Percentiles rank a stretch among this genome's conserved stretches.
These are phyloP conservation scores for Pestalotiopsis sp. DNA, from an alignment of 2,329 filamentous ascomycete genomes.

Conservation along the genomic window DNA sequence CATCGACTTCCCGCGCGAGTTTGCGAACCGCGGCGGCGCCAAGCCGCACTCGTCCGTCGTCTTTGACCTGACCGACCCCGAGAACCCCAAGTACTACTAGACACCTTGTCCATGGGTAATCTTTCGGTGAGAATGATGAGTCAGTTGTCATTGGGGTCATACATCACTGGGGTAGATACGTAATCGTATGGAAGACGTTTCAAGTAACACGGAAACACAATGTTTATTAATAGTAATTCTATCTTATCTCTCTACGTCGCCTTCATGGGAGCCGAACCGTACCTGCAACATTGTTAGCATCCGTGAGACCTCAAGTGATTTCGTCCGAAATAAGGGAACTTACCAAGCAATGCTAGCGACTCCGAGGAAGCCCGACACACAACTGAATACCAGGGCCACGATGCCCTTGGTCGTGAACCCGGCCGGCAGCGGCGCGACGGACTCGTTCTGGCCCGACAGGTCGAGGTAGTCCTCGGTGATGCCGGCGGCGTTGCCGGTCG, in stretches of 20 bases:
- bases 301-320: conserved; percentile 36
- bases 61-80: conserved; percentile 47
- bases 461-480: conserved; percentile 68
- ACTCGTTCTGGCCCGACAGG: conserved; percentile 60
- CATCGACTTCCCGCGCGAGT: conserved; percentile 59
- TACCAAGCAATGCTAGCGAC: conserved; percentile 70
- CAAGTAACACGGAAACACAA: too few species aligned
- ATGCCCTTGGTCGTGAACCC: conserved; percentile 71
- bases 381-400: conserved; percentile 74
- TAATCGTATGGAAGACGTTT: too few species aligned
- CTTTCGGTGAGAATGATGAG: too few species aligned
- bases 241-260: not conserved
- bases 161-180: too few species aligned
- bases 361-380: conserved; percentile 69
- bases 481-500: conserved; percentile 73
- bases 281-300: not conserved
- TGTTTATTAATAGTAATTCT: too few species aligned
- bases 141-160: too few species aligned
- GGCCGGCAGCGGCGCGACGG: conserved; percentile 56
- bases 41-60: conserved; percentile 57
- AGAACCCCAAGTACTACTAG: conserved; percentile 52
- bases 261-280: not conserved
- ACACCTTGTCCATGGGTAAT: not conserved
- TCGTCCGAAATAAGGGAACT: not conserved
- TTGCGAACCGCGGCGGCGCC: conserved; percentile 57